Evolutionary conservation across 2,329 filamentous ascomycete species (phyloP).

Genomic region (Parascedosporium putredinis): DNA sequence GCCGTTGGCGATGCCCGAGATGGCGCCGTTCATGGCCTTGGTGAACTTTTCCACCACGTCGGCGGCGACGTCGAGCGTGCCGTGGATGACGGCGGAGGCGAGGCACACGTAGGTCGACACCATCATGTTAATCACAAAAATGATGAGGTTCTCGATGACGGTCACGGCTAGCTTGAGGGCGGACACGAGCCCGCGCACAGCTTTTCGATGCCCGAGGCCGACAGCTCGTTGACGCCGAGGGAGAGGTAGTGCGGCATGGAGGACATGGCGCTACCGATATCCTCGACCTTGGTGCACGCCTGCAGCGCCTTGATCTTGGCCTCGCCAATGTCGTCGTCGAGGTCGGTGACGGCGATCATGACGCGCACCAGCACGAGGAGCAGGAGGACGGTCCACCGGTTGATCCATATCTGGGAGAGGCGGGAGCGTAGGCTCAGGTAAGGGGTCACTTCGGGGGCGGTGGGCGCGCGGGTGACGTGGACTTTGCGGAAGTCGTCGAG

Average conservation of each 20-base stretch:
- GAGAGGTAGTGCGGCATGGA: slow-evolving; percentile 97
- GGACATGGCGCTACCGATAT: slow-evolving; percentile 87
- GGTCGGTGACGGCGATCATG: slow-evolving; percentile 61
- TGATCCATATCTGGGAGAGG: slow-evolving; percentile 94
- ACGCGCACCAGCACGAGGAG: slow-evolving; percentile 75
- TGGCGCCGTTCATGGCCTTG: slow-evolving; percentile 35
- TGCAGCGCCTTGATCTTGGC: slow-evolving; percentile 75
- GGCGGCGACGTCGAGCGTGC: slow-evolving; percentile 60
- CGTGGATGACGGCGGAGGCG: slow-evolving; percentile 71
- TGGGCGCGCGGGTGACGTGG: slow-evolving; percentile 32
- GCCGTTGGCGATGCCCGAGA: slow-evolving; percentile 44
- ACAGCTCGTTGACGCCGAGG: slow-evolving; percentile 75
- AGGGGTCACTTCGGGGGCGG: slow-evolving; percentile 66
- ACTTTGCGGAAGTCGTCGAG: slow-evolving; percentile 21
- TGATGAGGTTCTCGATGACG: slow-evolving; percentile 73
- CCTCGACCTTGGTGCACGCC: slow-evolving; percentile 86
- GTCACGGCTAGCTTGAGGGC: slow-evolving; percentile 72
- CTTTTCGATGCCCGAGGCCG: slow-evolving; percentile 70
- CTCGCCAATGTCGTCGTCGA: slow-evolving; percentile 63
- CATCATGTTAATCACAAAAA: slow-evolving; percentile 88
- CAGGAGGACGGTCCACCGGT: slow-evolving; percentile 89
- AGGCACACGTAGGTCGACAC: slow-evolving; percentile 85
- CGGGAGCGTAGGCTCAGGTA: slow-evolving; percentile 85
- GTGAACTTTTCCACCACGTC: slow-evolving; percentile 43
- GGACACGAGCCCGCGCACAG: slow-evolving; percentile 68